Conservation (phyloP, 208 protist species). For the Ichthyophonus hoferi region DNA sequence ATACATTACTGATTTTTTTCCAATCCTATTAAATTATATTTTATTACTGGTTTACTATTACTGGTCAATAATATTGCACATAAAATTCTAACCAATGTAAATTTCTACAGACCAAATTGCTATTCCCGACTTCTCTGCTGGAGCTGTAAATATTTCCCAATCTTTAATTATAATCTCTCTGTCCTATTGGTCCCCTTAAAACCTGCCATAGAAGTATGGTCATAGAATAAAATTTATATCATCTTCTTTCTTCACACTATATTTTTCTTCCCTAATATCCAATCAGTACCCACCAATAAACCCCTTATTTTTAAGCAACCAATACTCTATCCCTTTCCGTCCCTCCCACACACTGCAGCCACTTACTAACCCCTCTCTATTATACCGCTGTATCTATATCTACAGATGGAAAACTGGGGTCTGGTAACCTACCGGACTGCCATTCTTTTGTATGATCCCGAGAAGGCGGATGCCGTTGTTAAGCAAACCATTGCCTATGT, state of each 20-base stretch:
- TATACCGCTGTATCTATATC: constrained; percentile 15
- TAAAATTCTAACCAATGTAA: constrained; percentile 34
- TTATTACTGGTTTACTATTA: too few relatives aligned
- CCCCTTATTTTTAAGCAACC: background rate
- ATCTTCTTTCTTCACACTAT: too few relatives aligned
- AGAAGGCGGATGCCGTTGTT: constrained; percentile 57
- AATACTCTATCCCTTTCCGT: background rate
- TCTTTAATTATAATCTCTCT: too few relatives aligned
- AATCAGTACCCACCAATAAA: background rate
- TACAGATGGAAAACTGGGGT: constrained; percentile 78
- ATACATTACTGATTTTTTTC: too few relatives aligned
- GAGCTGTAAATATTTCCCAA: constrained; percentile 52
- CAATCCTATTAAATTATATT: too few relatives aligned
- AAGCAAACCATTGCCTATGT: constrained; percentile 76
- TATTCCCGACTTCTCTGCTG: constrained; percentile 62
- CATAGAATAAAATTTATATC: too few relatives aligned
- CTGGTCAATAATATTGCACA: background rate
- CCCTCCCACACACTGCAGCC: background rate
- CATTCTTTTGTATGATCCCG: constrained; percentile 71
- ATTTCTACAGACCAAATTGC: constrained; percentile 46
- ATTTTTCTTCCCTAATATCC: too few relatives aligned
- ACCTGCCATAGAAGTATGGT: too few relatives aligned
- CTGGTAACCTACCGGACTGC: constrained; percentile 85
- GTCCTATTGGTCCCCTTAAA: too few relatives aligned
- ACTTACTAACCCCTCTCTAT: background rate